Evolutionary conservation across 306 rosid genomes (phyloP).

Genomic region (Cucumis sativus): DNA sequence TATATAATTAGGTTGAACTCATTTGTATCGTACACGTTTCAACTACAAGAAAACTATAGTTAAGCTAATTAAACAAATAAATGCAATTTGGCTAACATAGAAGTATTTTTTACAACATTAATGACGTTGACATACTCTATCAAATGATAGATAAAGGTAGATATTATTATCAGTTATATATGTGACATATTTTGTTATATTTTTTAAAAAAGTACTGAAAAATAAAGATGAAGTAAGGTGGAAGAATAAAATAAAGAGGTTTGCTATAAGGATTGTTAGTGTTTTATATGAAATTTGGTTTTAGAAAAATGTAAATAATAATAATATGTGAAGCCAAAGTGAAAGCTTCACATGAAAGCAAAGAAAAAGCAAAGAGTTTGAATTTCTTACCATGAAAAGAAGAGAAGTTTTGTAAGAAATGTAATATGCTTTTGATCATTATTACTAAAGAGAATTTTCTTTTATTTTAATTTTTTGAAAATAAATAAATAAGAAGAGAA

Average conservation of each 20-base stretch:
- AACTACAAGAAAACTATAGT: too few species aligned
- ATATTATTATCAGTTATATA: too few species aligned
- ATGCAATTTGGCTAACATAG: too few species aligned
- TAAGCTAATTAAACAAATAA: too few species aligned
- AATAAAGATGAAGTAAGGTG: neutral
- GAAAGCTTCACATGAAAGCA: neutral
- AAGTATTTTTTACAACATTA: too few species aligned
- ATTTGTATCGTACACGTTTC: too few species aligned
- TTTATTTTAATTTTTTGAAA: neutral
- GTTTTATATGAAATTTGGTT: neutral
- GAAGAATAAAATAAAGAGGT: neutral
- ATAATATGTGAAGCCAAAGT: neutral
- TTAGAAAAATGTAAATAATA: neutral
- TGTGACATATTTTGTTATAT: too few species aligned
- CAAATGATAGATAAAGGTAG: too few species aligned
- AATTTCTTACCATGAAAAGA: neutral
- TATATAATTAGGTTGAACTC: too few species aligned
- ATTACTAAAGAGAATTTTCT: neutral
- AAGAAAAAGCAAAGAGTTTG: neutral
- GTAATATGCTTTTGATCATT: neutral
- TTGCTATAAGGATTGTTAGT: neutral
- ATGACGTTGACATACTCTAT: too few species aligned
- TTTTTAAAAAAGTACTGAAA: too few species aligned
- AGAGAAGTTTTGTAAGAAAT: constrained; percentile 3
- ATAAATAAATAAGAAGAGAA: too few species aligned